phyloP scores from a whole-genome alignment of 495 filamentous ascomycete genomes.

The Aspergillus indologenus region DNA sequence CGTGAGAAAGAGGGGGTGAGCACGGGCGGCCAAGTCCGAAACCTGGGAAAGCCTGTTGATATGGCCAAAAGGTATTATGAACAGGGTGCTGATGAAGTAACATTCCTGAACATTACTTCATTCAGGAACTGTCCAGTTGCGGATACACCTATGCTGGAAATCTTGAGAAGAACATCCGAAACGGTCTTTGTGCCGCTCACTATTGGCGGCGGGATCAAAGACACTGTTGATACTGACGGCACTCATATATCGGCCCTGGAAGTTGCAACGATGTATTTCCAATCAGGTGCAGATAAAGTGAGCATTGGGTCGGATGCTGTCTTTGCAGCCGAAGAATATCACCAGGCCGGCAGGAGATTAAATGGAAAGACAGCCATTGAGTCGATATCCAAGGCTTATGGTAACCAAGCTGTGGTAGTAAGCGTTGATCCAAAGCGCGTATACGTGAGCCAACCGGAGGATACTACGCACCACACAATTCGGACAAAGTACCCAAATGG shows the following conservation, averaged over 20 bases:
- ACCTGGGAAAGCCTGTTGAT: constrained; percentile 93
- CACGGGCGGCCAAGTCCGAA: constrained; percentile 73
- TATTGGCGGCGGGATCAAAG: constrained; percentile 90
- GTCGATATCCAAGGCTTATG: constrained; percentile 88
- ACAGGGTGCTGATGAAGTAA: constrained; percentile 93
- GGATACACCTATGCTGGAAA: constrained; percentile 94
- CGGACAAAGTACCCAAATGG: constrained; percentile 67
- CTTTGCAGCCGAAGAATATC: constrained; percentile 85
- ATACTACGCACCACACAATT: constrained; percentile 76
- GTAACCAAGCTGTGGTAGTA: constrained; percentile 94
- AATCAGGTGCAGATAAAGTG: constrained; percentile 97
- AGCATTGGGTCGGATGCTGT: constrained; percentile 97
- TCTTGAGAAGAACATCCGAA: constrained; percentile 77
- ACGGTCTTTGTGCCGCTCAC: constrained; percentile 98
- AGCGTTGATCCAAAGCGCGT: constrained; percentile 91
- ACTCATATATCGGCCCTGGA: constrained; percentile 81
- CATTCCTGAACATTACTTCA: constrained; percentile 96
- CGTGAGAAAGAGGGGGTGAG: constrained; percentile 70
- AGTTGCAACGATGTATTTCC: constrained; percentile 96
- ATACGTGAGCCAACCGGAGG: constrained; percentile 69
- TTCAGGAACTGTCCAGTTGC: constrained; percentile 91
- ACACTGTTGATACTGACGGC: constrained; percentile 87
- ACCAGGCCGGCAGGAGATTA: constrained; percentile 60
- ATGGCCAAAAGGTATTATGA: constrained; percentile 94
- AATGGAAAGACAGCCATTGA: constrained; percentile 88